Percentiles rank a stretch among this genome's conserved stretches.
Conservation (phyloP, 345 rosid species). For the Boechera divaricarpa region DNA sequence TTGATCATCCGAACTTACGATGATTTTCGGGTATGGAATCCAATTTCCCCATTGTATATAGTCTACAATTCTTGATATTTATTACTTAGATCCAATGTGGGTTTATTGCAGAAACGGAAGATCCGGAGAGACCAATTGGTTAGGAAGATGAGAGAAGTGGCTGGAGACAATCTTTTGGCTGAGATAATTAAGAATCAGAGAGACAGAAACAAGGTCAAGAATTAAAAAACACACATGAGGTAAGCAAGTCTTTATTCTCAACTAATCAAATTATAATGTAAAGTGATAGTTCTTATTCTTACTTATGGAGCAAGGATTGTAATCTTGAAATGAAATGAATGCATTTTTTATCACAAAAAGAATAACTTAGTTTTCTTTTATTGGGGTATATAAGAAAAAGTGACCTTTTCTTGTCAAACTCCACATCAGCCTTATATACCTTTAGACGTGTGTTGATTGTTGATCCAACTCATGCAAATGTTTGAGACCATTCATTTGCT, state of each 20-base stretch:
- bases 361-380: not conserved
- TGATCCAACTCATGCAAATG: slow-evolving; percentile 28
- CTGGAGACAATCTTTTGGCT: slow-evolving; percentile 43
- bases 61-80: not conserved
- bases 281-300: slow-evolving; percentile 41
- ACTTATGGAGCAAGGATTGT: slow-evolving; percentile 43
- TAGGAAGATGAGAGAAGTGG: slow-evolving; percentile 43
- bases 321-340: no score
- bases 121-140: slow-evolving; percentile 41
- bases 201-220: slow-evolving; percentile 30
- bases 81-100: slow-evolving; percentile 1
- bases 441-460: slow-evolving; percentile 44
- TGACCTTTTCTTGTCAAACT: slow-evolving; percentile 17
- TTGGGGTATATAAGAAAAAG: slow-evolving; percentile 8
- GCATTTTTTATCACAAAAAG: no score
- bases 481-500: slow-evolving; percentile 35
- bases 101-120: slow-evolving; percentile 42
- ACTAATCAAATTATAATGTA: slow-evolving; percentile 29
- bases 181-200: slow-evolving; percentile 44
- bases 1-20: slow-evolving; percentile 52
- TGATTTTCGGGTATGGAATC: slow-evolving; percentile 51
- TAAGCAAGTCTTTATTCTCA: slow-evolving; percentile 25
- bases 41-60: not conserved
- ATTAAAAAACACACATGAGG: not conserved
- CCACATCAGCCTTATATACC: slow-evolving; percentile 32